Percentiles rank a stretch among this genome's conserved stretches.
These are phyloP conservation scores for Pyrenula aspistea DNA, from an alignment of 495 filamentous ascomycete genomes.

Conservation along the genomic window DNA sequence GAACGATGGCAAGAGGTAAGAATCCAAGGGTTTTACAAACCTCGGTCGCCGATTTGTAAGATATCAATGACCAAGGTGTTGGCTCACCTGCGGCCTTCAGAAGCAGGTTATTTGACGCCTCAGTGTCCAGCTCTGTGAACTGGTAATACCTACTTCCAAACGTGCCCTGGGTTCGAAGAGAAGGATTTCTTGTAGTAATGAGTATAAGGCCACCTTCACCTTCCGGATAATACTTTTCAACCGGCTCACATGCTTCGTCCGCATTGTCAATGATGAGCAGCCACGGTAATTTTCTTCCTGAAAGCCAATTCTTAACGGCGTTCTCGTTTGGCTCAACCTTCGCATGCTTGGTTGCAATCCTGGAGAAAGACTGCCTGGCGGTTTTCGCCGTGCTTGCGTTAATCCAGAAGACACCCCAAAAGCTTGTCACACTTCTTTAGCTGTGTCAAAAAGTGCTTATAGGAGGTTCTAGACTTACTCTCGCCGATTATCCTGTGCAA, in stretches of 20 bases:
- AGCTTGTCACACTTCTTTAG: conserved; percentile 4
- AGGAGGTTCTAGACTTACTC: conserved; percentile 5
- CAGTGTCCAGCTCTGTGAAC: conserved; percentile 16
- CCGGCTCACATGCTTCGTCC: conserved; percentile 15
- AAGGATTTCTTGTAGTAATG: conserved; percentile 27
- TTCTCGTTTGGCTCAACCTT: conserved; percentile 4
- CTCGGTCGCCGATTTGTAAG: conserved; percentile 6
- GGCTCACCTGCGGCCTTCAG: conserved; percentile 12
- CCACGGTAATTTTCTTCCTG: conserved; percentile 11
- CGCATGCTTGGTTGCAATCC: conserved; percentile 15
- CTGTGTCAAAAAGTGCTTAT: not conserved
- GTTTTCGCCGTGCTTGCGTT: conserved; percentile 15
- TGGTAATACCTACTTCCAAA: conserved; percentile 11
- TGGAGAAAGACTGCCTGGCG: conserved; percentile 13
- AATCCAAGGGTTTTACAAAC: conserved; percentile 20
- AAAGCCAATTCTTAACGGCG: not conserved
- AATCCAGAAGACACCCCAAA: conserved; percentile 18
- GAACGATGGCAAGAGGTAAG: conserved; percentile 24
- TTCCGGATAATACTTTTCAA: conserved; percentile 20
- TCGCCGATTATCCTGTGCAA: conserved; percentile 17
- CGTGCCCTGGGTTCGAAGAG: conserved; percentile 16
- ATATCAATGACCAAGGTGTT: conserved; percentile 4
- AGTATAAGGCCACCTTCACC: conserved; percentile 24
- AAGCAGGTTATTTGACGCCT: conserved; percentile 21
- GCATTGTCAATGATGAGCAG: conserved; percentile 33